phyloP scores from a whole-genome alignment of 257 asterid genomes.

The Gynochthodes officinalis region DNA sequence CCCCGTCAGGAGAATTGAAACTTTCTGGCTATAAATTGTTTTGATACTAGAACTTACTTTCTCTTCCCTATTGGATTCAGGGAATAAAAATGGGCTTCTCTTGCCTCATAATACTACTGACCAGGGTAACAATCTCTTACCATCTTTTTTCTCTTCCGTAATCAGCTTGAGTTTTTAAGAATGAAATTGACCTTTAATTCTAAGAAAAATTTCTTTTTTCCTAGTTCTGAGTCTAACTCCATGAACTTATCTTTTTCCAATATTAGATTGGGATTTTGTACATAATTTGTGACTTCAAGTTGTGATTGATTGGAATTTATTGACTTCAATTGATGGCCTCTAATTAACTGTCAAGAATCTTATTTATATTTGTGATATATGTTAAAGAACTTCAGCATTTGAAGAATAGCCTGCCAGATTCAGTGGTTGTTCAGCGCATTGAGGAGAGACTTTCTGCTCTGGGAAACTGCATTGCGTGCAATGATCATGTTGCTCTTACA shows the following conservation, averaged over 20 bases:
- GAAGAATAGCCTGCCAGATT: constrained; percentile 83
- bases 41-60: not conserved
- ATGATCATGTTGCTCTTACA: constrained; percentile 90
- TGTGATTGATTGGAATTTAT: not conserved
- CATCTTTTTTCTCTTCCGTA: not conserved
- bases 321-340: not conserved
- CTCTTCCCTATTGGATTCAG: constrained; percentile 29
- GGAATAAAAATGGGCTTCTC: constrained; percentile 91
- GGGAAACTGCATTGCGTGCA: constrained; percentile 90
- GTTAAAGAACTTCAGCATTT: constrained; percentile 75
- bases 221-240: not conserved
- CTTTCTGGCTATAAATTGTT: not conserved
- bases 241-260: not conserved
- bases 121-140: constrained; percentile 51
- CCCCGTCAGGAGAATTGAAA: not conserved
- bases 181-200: not conserved
- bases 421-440: constrained; percentile 87
- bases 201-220: not conserved
- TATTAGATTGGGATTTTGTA: not conserved
- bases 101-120: constrained; percentile 94
- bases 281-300: not conserved
- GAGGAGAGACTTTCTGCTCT: constrained; percentile 88
- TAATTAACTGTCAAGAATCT: not conserved
- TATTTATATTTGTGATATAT: constrained; percentile 9
- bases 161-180: too few species aligned